Percentiles rank a stretch among this genome's conserved stretches.
Conservation (phyloP, 768 basidiomycete species). For the Naganishia vishniacii region DNA sequence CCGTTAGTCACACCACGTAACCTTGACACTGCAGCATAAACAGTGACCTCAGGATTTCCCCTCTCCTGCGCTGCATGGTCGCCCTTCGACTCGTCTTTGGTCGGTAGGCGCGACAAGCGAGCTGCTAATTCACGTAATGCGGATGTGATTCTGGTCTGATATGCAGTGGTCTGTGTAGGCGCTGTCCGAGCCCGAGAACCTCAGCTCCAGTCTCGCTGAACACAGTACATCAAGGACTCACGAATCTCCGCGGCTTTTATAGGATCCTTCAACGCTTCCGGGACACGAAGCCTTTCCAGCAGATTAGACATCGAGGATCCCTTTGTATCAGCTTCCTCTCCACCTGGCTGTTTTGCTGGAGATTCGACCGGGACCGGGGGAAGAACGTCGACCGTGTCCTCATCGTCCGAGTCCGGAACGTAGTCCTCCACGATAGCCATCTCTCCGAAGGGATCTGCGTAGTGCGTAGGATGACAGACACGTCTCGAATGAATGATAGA, state of each 20-base stretch:
- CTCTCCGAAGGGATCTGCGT: no score
- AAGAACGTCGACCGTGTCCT: neutral
- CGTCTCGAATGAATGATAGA: no score
- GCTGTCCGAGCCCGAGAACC: neutral
- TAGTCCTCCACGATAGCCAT: conserved; percentile 16
- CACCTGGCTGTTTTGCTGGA: neutral
- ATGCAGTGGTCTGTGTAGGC: neutral
- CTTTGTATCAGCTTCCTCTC: neutral
- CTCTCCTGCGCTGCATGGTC: no score
- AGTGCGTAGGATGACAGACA: no score
- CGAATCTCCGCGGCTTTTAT: neutral
- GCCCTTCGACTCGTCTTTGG: no score
- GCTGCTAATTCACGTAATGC: neutral
- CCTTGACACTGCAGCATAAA: conserved; percentile 4
- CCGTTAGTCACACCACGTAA: neutral
- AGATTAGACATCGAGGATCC: conserved; percentile 6
- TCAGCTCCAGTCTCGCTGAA: neutral
- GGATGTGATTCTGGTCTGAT: neutral
- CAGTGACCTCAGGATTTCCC: neutral
- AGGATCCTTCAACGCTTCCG: neutral
- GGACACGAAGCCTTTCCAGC: neutral
- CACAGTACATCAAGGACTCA: neutral
- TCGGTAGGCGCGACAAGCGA: neutral
- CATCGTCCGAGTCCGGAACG: conserved; percentile 13
- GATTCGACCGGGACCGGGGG: no score